phyloP scores from a whole-genome alignment of 2,329 filamentous ascomycete species.

The Xylariales sp. region DNA sequence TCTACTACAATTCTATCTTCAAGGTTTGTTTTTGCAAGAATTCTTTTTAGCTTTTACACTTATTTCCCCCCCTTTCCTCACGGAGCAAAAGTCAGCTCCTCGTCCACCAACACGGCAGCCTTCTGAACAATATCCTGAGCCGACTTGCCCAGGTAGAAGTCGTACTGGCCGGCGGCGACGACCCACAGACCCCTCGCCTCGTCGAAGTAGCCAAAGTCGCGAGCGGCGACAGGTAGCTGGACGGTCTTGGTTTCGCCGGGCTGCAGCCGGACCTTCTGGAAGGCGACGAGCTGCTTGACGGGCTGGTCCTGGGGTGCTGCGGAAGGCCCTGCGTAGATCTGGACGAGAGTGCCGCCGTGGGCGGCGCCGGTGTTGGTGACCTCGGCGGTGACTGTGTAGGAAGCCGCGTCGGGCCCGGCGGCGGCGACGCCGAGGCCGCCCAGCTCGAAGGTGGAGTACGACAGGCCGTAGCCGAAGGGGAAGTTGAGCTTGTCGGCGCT shows the following conservation, averaged over 20 bases:
- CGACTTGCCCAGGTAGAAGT: conserved; percentile 20
- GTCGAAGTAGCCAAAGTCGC: conserved; percentile 25
- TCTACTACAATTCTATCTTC: too few relatives aligned
- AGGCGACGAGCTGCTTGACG: conserved; percentile 23
- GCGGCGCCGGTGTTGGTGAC: conserved; percentile 56
- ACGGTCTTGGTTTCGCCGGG: conserved; percentile 14
- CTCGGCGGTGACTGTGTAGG: conserved; percentile 41
- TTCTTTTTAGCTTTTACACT: too few relatives aligned
- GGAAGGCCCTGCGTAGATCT: conserved; percentile 41
- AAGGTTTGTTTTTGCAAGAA: too few relatives aligned
- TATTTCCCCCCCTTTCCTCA: too few relatives aligned
- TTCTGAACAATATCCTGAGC: conserved; percentile 14
- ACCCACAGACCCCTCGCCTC: conserved; percentile 19
- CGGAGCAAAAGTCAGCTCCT: conserved; percentile 8
- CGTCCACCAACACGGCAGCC: conserved; percentile 6
- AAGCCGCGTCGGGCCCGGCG: conserved; percentile 33
- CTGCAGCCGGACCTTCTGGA: conserved; percentile 21
- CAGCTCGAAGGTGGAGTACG: conserved; percentile 50
- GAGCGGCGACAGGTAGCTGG: conserved; percentile 9
- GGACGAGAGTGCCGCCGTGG: conserved; percentile 48
- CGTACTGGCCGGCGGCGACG: conserved; percentile 20
- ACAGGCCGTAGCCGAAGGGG: conserved; percentile 62
- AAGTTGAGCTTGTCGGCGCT: conserved; percentile 54
- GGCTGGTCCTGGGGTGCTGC: conserved; percentile 15
- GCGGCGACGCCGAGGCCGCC: conserved; percentile 36